Base-by-base conservation (phyloP, 2,329 filamentous ascomycete genomes). In the Cucurbitaria berberidis region DNA sequence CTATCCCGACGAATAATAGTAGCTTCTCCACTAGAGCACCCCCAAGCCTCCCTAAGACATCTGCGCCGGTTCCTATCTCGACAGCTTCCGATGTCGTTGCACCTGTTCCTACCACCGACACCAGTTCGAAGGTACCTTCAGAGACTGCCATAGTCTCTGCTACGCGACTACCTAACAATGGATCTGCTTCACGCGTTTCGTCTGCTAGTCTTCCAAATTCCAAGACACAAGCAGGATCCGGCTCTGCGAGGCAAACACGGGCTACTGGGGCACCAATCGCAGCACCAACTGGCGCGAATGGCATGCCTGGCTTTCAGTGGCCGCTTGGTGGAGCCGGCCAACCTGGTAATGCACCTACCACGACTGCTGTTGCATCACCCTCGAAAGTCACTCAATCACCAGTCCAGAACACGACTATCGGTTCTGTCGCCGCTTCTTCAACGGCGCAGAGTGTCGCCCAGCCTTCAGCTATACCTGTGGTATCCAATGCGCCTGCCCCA, bases 301-400 rank as follows among this genome's bases (percentile, higher is more conserved):
- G 52, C 11, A 64, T 68, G 61, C 32, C 54, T 10, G 64, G 62
- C 27, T 68, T 66, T 55, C 55, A 64, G 19, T 68, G 64, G 64
- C 64, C 64, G 5, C 10, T 36, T 8, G 49, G 6, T 26, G 51
- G 30, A 38, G 41, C 35, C 10, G 48, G 42, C 35, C 40, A 52
- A 13, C 36, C 52, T 16, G 40, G 53, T 29, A 16, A 41, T 15
- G 27, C 43, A 21, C 36, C 45, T 3, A 47, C 57, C 26, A 40
- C 48, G 11, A 61, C 53, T 5, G 29, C 51, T 24, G 21, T 5
- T 27, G 24, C 16, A 13, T 34, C 30, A n/a, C 30, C 15, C 30
- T 15, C 30, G 5, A 39, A 9, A 22, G 18, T 34, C n/a, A 48
- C 49, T 15, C 27, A n/a, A 16, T 18, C 43, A 15, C 49, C 57